Evolutionary conservation across 2,329 filamentous ascomycete genomes (phyloP).

Genomic region (Fusarium sp.): DNA sequence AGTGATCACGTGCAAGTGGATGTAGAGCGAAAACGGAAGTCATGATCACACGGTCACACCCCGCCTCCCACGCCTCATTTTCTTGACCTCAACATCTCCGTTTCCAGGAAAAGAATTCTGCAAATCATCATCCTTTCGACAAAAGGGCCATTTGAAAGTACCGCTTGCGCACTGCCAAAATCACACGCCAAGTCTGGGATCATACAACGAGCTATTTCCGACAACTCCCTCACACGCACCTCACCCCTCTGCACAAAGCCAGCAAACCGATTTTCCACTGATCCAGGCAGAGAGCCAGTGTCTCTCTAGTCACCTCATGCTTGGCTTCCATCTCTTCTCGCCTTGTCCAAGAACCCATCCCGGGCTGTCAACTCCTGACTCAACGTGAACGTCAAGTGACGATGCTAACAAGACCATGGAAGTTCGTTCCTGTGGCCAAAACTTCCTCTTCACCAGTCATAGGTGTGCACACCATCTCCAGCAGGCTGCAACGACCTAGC

Average conservation of each 20-base stretch:
- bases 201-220: neutral
- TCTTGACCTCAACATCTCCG: conserved; percentile 10
- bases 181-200: neutral
- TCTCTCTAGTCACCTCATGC: neutral
- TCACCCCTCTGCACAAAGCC: neutral
- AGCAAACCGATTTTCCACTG: neutral
- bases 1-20: conserved; percentile 23
- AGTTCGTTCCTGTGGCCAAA: neutral
- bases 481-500: conserved; percentile 11
- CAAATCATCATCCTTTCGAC: neutral
- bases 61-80: conserved; percentile 1
- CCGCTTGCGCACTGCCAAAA: too few species aligned
- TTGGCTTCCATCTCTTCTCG: neutral
- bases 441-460: neutral
- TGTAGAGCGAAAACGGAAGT: conserved; percentile 4
- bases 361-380: neutral
- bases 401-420: neutral
- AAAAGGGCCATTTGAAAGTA: neutral
- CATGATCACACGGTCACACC: conserved; percentile 23
- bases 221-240: neutral
- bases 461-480: conserved; percentile 2
- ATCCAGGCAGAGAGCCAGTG: neutral
- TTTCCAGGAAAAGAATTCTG: neutral
- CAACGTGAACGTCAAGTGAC: conserved; percentile 23
- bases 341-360: neutral